Evolutionary conservation across 2,329 filamentous ascomycete species (phyloP).

Genomic region (Alternaria viburni): DNA sequence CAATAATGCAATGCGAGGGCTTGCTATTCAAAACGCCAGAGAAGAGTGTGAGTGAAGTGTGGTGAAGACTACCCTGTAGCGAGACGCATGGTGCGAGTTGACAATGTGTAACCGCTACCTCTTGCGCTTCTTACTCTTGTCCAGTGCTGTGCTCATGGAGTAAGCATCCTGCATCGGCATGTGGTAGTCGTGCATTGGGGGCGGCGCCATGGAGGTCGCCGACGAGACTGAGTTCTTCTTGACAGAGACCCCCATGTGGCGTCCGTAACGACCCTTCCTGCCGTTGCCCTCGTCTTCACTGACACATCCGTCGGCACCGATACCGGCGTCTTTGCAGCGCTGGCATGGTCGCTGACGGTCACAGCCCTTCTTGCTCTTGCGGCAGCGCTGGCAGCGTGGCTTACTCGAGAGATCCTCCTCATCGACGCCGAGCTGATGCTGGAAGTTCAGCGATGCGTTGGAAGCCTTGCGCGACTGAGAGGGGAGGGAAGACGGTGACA

Average conservation of each 20-base stretch:
- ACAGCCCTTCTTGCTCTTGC: slow-evolving; percentile 99
- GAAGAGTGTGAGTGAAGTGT: slow-evolving; percentile 3
- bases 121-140: slow-evolving; percentile 75
- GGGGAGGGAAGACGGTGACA: slow-evolving; percentile 68
- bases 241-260: slow-evolving; percentile 71
- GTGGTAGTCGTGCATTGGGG: slow-evolving; percentile 42
- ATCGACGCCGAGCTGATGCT: slow-evolving; percentile 67
- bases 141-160: slow-evolving; percentile 38
- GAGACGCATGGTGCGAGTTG: slow-evolving; percentile 10
- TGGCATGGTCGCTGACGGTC: slow-evolving; percentile 95
- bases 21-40: slow-evolving; percentile 24
- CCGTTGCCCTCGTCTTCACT: slow-evolving; percentile 98
- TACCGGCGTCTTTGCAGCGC: slow-evolving; percentile 93
- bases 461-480: slow-evolving; percentile 76
- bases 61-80: slow-evolving; percentile 6
- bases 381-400: slow-evolving; percentile 95
- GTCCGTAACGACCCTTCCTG: slow-evolving; percentile 87
- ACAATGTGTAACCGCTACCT: slow-evolving; percentile 50
- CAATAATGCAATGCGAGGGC: slow-evolving; percentile 7
- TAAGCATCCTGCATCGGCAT: slow-evolving; percentile 23
- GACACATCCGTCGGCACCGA: slow-evolving; percentile 90
- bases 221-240: slow-evolving; percentile 56
- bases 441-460: slow-evolving; percentile 70
- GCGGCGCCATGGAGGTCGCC: slow-evolving; percentile 44
- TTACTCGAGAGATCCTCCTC: slow-evolving; percentile 94